Base-by-base conservation (phyloP, 306 rosid genomes). In the Notholithocarpus densiflorus region DNA sequence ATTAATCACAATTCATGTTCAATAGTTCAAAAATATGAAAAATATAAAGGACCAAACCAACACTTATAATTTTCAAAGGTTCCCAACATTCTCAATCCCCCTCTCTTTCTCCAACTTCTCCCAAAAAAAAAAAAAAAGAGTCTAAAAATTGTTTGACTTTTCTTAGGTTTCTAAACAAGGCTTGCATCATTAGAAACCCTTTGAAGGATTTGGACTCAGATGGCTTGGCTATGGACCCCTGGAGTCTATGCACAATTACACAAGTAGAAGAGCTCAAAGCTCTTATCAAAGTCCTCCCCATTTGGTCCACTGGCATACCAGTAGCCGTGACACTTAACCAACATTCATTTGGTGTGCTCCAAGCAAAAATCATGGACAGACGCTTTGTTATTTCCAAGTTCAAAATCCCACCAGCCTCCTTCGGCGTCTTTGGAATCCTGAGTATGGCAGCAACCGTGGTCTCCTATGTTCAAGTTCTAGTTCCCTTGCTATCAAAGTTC, bases 181-280 rank as follows among this genome's bases (percentile, higher is more conserved):
- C 95, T 15, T 92, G 97, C 89, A 81, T 88, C 7, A 79, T 90
- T 20, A 82, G 80, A 77, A 88, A 72, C 77, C 84, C 21, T 55
- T 83, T 60, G 60, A 87, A 77, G 64, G 93, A 90, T 57, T 3
- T 90, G 43, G 89, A 82, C 78, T 48, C 85, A 10, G 55, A 78
- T 40, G 98, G 90, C 13, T 32, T 71, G 71, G 80, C 94, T n/a
- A 70, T 18, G 57, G 88, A 89, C 1, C 92, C 89, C 48, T 88
- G 92, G 95, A 86, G 84, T 24, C 13, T 89, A 68, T 85, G 95
- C 79, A 92, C 97, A 23, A 86, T 91, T 13, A 88, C 87, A 74
- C 89, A 91, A 89, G 97, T 94, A 55, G 97, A 94, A 80, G 95
- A 92, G 74, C 81, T 94, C 2, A 94, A 94, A 78, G 90, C 85